Percentiles rank a stretch among this genome's conserved stretches.
phyloP scores from a whole-genome alignment of 2,329 filamentous ascomycete species.

The Peltaster fructicola region DNA sequence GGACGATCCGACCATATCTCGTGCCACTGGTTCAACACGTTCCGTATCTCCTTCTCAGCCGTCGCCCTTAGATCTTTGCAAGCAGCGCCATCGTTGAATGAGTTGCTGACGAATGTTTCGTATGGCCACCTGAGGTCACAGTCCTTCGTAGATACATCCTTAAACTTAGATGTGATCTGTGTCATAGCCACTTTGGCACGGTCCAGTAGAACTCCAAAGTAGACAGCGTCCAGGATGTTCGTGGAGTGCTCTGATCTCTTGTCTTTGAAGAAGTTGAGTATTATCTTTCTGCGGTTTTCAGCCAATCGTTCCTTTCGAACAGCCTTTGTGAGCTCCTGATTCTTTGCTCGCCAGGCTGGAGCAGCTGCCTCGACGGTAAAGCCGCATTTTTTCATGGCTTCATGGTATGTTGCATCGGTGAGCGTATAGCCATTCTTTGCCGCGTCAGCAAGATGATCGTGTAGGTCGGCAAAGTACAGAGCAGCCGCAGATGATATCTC shows the following conservation, averaged over 20 bases:
- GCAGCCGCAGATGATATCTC: slow-evolving; percentile 5
- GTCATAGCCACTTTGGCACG: too few species aligned
- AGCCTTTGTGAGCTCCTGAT: too few species aligned
- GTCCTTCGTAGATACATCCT: too few species aligned
- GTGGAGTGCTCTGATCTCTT: neutral
- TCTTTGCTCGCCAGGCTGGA: slow-evolving; percentile 17
- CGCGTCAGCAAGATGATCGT: slow-evolving; percentile 29
- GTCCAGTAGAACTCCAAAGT: too few species aligned
- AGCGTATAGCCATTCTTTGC: slow-evolving; percentile 33
- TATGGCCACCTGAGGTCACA: too few species aligned
- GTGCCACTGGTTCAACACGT: too few species aligned
- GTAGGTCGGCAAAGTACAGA: slow-evolving; percentile 19
- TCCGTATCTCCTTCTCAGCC: too few species aligned
- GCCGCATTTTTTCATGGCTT: slow-evolving; percentile 35
- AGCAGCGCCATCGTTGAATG: too few species aligned
- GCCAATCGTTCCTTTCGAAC: slow-evolving; percentile 8
- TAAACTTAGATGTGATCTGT: too few species aligned
- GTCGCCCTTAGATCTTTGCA: too few species aligned
- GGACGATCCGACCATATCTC: too few species aligned
- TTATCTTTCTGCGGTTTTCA: slow-evolving; percentile 2
- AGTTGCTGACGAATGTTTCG: too few species aligned
- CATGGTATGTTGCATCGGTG: slow-evolving; percentile 25
- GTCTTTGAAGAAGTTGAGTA: slow-evolving; percentile 1
- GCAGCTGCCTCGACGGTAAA: slow-evolving; percentile 27
- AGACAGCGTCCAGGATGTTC: neutral